Base-by-base conservation (phyloP, 768 basidiomycete genomes). In the Psilocybe azurescens region DNA sequence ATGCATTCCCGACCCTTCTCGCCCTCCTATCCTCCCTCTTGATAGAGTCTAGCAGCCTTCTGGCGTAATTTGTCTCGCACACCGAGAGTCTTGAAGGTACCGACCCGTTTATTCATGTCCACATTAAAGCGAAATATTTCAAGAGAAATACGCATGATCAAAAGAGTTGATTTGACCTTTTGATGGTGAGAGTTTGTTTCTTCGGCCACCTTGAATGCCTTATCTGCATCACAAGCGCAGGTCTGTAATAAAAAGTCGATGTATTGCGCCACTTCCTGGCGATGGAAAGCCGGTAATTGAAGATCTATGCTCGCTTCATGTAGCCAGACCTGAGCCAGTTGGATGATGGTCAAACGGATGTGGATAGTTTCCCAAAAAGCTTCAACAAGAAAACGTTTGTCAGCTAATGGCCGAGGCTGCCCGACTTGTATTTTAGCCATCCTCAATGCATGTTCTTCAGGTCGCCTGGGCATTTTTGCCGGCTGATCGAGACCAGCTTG, bases 381-480 rank as follows among this genome's bases (percentile, higher is more conserved):
- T 68, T 90, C 89, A 7, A 89, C 84, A 11, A 81, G 65, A 73
- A 86, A 88, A 39, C 86, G 79, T 47, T 78, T 78, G 70, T 89
- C 88, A 0, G 86, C 87, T 6, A 79, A 80, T 6, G 87, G 89
- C 48, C 79, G 81, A 0, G 83, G 78, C 65, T 84, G 84, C 0
- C 88, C 89, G 18, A 90, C 79, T 51, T 82, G 74, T 48, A 79
- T 71, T 62, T 72, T 80, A 0, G 88, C 85, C 46, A 81, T 71
- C 20, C 79, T 77, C 78, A 89, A 79, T 1, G 86, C 86, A 59
- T 81, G 68, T 55, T 81, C 77, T 61, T 80, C 67, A 0, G 83
- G 86, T 18, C 75, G 68, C 38, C 77, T 69, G 2, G 83, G 80
- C 5, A 78, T 74, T 13, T 53, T 70, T 0, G 64, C 50, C 1